Conservation (phyloP, 1,284 basidiomycete species). For the Ganoderma multipileum region DNA sequence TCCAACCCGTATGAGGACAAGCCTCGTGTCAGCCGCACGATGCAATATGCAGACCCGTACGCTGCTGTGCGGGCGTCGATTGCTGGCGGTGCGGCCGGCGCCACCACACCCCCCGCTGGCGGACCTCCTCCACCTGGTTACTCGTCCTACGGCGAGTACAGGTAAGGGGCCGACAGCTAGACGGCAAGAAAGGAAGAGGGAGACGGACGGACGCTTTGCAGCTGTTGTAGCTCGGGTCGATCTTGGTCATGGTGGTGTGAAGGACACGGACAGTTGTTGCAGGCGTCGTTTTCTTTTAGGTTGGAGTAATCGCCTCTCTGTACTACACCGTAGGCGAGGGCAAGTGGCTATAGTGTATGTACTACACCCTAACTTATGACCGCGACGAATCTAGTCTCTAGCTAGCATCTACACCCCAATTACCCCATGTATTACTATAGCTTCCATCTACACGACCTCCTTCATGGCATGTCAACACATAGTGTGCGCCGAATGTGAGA, state of each 20-base stretch:
- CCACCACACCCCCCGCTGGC: constrained; percentile 23
- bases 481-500: too few relatives aligned
- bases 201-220: constrained; percentile 10
- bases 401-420: constrained; percentile 18
- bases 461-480: not conserved
- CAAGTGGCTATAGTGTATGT: constrained; percentile 25
- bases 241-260: constrained; percentile 17
- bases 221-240: constrained; percentile 20
- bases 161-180: constrained; percentile 16
- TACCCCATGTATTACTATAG: constrained; percentile 29
- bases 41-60: constrained; percentile 88
- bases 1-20: constrained; percentile 42
- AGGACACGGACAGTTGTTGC: constrained; percentile 24
- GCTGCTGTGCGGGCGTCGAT: constrained; percentile 70
- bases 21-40: constrained; percentile 79
- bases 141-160: constrained; percentile 33
- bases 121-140: constrained; percentile 34
- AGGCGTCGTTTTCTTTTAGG: constrained; percentile 2
- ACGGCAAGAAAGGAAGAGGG: not conserved
- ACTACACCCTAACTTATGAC: constrained; percentile 35
- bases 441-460: constrained; percentile 24
- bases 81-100: constrained; percentile 22
- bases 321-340: not conserved
- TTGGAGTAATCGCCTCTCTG: constrained; percentile 10
- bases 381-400: constrained; percentile 20